Evolutionary conservation across 495 filamentous ascomycete species (phyloP).

Genomic region (Thozetella sp.): DNA sequence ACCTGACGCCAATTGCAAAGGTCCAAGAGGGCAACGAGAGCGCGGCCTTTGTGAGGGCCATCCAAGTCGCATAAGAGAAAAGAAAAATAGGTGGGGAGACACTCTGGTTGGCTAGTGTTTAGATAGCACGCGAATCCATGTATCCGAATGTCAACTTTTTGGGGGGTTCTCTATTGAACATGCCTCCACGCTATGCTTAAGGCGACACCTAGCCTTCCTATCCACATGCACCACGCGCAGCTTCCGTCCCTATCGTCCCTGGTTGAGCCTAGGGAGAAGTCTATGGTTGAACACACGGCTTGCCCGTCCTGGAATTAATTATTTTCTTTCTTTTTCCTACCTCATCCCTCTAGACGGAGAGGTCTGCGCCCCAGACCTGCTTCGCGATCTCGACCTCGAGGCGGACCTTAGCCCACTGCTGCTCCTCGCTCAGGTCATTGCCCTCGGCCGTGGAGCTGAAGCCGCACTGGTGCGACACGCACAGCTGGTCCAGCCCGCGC

Average conservation of each 20-base stretch:
- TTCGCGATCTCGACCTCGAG: constrained; percentile 48
- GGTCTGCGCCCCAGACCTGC: constrained; percentile 46
- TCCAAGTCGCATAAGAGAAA: constrained; percentile 14
- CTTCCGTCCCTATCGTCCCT: background rate
- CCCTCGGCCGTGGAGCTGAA: constrained; percentile 68
- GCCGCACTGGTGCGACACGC: constrained; percentile 69
- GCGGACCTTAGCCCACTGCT: constrained; percentile 55
- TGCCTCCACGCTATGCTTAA: background rate
- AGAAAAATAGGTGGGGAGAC: no score
- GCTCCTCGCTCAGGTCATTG: constrained; percentile 60
- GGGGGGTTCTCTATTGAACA: no score
- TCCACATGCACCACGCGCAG: background rate
- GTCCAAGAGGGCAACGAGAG: constrained; percentile 56
- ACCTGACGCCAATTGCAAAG: constrained; percentile 52
- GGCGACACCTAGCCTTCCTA: background rate
- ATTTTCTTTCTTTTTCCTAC: background rate
- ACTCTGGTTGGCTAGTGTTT: no score
- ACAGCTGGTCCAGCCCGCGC: constrained; percentile 59
- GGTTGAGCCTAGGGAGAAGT: background rate
- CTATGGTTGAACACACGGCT: background rate
- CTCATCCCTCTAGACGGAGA: constrained; percentile 26
- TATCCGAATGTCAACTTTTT: no score
- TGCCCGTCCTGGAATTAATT: constrained; percentile 6
- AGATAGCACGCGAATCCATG: no score
- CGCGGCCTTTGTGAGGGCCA: constrained; percentile 41